Conservation (phyloP, 352 stramenopile species). For the Phytophthora constricta region DNA sequence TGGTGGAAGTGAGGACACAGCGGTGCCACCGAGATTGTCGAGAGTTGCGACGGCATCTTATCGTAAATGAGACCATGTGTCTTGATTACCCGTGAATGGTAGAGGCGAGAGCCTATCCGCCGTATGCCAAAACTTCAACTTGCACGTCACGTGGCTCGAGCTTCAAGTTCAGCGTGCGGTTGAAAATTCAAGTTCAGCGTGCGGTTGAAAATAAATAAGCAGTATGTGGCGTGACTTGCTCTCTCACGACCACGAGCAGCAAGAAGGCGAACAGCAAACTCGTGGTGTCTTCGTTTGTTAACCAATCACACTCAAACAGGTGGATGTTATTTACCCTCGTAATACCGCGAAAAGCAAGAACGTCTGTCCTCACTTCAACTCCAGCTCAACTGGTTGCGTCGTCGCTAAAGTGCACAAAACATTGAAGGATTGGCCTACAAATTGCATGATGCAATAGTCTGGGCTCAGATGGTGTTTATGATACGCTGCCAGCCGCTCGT, state of each 20-base stretch:
- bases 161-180: conserved; percentile 4
- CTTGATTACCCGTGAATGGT: conserved; percentile 3
- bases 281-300: too few species aligned
- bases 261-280: not conserved
- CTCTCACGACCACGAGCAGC: not conserved
- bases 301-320: too few species aligned
- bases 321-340: not conserved
- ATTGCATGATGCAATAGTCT: too few species aligned
- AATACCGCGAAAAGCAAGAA: too few species aligned
- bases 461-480: too few species aligned
- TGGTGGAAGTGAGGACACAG: not conserved
- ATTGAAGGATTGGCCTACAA: too few species aligned
- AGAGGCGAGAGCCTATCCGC: conserved; percentile 16
- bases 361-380: too few species aligned
- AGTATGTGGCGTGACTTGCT: not conserved
- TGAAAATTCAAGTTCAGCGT: conserved; percentile 4
- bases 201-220: not conserved
- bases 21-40: not conserved
- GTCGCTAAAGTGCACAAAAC: too few species aligned
- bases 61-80: not conserved
- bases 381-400: too few species aligned
- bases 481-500: too few species aligned
- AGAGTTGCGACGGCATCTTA: not conserved
- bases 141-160: conserved; percentile 1
- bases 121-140: conserved; percentile 10